Conservation (phyloP, 176 grass and related monocot genomes). For the Hsuehochloa calcarea region DNA sequence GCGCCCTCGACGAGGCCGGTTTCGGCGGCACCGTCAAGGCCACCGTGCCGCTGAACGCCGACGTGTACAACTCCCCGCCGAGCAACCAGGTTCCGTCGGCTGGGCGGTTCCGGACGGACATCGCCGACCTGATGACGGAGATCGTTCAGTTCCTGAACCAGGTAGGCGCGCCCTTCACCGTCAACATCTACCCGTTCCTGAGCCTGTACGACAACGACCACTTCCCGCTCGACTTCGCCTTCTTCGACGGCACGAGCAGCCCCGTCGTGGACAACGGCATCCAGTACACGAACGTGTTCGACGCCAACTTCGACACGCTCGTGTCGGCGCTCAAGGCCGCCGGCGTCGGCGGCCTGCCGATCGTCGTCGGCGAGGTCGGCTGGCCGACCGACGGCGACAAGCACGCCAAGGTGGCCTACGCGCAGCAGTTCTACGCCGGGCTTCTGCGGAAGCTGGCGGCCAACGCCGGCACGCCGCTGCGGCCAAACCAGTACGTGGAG, state of each 20-base stretch:
- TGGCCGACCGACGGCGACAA: too few relatives aligned
- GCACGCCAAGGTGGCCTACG: constrained; percentile 41
- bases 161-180: constrained; percentile 66
- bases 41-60: constrained; percentile 79
- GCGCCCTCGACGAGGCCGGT: constrained; percentile 65
- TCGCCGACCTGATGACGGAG: constrained; percentile 64
- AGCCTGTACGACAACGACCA: constrained; percentile 48
- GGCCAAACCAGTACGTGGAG: constrained; percentile 57
- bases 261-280: constrained; percentile 53
- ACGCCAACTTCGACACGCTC: constrained; percentile 79
- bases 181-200: constrained; percentile 95
- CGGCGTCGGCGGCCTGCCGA: constrained; percentile 18
- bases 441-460: constrained; percentile 52
- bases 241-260: constrained; percentile 63
- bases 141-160: constrained; percentile 70
- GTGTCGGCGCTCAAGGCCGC: constrained; percentile 44
- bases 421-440: constrained; percentile 59
- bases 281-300: constrained; percentile 87
- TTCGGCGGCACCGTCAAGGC: constrained; percentile 59
- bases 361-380: too few relatives aligned
- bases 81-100: constrained; percentile 43
- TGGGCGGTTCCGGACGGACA: constrained; percentile 51
- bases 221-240: constrained; percentile 80
- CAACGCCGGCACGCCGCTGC: constrained; percentile 58
- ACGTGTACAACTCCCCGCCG: constrained; percentile 53